Evolutionary conservation across 2,329 filamentous ascomycete genomes (phyloP).

Genomic region (Rhexocercosporidium sp.): DNA sequence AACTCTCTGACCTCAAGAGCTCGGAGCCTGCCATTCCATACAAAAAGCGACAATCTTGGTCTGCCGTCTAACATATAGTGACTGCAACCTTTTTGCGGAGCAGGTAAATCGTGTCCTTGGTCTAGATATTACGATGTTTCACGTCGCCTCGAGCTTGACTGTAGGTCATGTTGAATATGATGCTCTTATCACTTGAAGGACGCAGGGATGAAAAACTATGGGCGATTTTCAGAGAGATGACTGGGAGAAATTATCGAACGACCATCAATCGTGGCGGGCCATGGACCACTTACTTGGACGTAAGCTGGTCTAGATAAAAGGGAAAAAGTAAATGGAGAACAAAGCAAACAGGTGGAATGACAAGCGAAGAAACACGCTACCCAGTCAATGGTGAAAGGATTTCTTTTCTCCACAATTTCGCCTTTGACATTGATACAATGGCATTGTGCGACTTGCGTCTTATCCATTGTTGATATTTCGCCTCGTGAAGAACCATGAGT

Average conservation of each 20-base stretch:
- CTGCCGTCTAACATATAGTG: neutral
- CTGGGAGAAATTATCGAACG: no score
- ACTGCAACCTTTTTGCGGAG: neutral
- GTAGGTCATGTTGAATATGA: neutral
- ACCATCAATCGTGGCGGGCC: no score
- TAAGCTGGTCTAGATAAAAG: no score
- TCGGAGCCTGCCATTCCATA: neutral
- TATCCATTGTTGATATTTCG: neutral
- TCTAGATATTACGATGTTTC: neutral
- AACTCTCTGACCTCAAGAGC: neutral
- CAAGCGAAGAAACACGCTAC: no score
- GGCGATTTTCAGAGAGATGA: neutral
- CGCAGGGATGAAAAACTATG: neutral
- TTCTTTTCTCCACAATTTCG: neutral
- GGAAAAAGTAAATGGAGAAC: no score
- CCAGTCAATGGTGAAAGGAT: no score
- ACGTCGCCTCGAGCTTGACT: neutral
- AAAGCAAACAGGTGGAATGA: no score
- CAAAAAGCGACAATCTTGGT: neutral
- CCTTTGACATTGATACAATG: neutral
- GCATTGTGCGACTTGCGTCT: neutral
- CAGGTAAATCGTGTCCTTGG: neutral
- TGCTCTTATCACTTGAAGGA: neutral
- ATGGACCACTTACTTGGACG: no score
- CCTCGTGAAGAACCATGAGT: neutral